Evolutionary conservation across 2,329 filamentous ascomycete species (phyloP).

Genomic region (Epichloe glyceriae): DNA sequence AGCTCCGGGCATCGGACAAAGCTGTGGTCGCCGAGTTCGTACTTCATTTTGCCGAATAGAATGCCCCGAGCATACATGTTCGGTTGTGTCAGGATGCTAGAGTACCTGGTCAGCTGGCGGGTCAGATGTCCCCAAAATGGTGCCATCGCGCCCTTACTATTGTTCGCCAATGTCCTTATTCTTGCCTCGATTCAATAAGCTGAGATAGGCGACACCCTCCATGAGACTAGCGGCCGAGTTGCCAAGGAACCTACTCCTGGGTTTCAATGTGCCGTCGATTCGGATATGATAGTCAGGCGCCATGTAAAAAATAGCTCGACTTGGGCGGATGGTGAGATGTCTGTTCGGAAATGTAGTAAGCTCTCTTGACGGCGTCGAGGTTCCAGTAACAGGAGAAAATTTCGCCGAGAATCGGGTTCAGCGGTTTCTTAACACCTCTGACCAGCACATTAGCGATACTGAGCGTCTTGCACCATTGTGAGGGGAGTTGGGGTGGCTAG

Average conservation of each 20-base stretch:
- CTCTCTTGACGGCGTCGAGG: slow-evolving; percentile 67
- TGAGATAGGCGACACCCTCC: slow-evolving; percentile 87
- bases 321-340: slow-evolving; percentile 97
- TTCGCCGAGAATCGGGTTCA: slow-evolving; percentile 94
- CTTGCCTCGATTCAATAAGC: slow-evolving; percentile 64
- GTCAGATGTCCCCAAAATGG: not conserved
- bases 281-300: slow-evolving; percentile 86
- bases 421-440: slow-evolving; percentile 93
- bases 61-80: slow-evolving; percentile 99
- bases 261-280: slow-evolving; percentile 91
- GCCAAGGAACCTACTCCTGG: slow-evolving; percentile 84
- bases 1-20: slow-evolving; percentile 84
- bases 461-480: not conserved
- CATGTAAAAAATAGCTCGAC: slow-evolving; percentile 97
- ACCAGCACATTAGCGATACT: slow-evolving; percentile 2
- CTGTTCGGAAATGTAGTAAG: slow-evolving; percentile 95
- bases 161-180: slow-evolving; percentile 57
- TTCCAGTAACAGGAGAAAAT: slow-evolving; percentile 95
- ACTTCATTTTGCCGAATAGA: slow-evolving; percentile 98
- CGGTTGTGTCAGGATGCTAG: slow-evolving; percentile 80
- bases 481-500: not conserved
- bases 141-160: slow-evolving; percentile 54
- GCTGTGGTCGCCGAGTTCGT: slow-evolving; percentile 93
- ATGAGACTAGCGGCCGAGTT: slow-evolving; percentile 97
- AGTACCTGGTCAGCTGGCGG: slow-evolving; percentile 2